phyloP scores from a whole-genome alignment of 345 rosid genomes.

The Lepidium sativum region DNA sequence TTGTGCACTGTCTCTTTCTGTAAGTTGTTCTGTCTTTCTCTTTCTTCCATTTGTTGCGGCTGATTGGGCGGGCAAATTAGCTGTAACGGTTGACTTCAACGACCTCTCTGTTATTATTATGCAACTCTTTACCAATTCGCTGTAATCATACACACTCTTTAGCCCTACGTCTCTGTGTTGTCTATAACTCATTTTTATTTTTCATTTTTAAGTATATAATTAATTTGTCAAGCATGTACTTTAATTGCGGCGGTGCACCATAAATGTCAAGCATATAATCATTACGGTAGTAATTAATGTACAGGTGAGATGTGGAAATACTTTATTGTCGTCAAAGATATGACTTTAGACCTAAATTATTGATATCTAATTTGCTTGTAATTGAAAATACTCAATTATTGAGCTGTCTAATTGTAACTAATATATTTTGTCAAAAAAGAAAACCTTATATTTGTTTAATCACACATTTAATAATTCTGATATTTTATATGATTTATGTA shows the following conservation, averaged over 20 bases:
- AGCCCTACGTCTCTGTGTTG: neutral
- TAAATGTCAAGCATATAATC: conserved; percentile 17
- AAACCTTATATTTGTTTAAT: neutral
- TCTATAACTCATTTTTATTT: neutral
- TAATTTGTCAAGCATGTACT: neutral
- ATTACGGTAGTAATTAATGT: neutral
- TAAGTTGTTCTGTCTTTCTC: conserved; percentile 6
- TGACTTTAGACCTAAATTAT: neutral
- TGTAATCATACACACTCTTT: conserved; percentile 7
- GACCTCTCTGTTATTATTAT: neutral
- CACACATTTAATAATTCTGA: neutral
- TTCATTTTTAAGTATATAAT: neutral
- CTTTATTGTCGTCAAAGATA: neutral
- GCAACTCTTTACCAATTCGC: neutral
- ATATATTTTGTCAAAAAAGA: neutral
- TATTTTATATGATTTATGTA: neutral
- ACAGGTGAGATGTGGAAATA: conserved; percentile 2
- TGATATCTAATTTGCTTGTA: neutral
- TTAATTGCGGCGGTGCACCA: conserved; percentile 17
- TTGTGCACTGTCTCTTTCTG: conserved; percentile 17
- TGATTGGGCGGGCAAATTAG: conserved; percentile 13
- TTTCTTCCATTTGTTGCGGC: conserved; percentile 21
- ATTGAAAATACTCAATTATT: neutral
- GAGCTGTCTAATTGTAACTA: neutral
- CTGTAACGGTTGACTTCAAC: conserved; percentile 22